Base-by-base conservation (phyloP, 2,329 filamentous ascomycete genomes). In the Sarocladium oryzae region DNA sequence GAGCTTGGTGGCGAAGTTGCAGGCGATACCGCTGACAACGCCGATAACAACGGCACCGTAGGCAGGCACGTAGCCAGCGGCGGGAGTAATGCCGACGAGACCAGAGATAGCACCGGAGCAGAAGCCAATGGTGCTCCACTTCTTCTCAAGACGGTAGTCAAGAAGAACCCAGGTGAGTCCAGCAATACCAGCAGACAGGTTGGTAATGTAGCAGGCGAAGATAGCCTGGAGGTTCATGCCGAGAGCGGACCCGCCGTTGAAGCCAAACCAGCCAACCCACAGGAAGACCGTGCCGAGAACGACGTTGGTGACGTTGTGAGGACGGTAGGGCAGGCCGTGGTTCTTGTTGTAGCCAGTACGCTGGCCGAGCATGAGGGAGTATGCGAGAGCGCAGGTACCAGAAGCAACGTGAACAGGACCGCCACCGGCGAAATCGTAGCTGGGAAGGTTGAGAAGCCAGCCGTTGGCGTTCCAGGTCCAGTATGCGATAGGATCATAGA, bases 191-290 rank as follows among this genome's bases (percentile, higher is more conserved):
- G 91, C 91, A 41, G 91, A 85, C 20, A 96, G 75, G 69, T 96
- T 92, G 53, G 91, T 96, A 56, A 92, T 88, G 48, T 93, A 81
- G 60, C 86, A 87, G 51, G 91, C 90, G 86, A 96, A 92, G 66
- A 95, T 77, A 51, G 91, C 88, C 54, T 91, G 88, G 59, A 95
- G 73, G 72, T 93, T 95, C 56, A 89, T 87, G 53, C 81, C 78
- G 38, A 95, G 76, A 2, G 89, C 91, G 3, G 86, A 80, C 55
- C 91, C 91, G 51, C 88, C 90, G 69, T 96, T 96, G 81, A 96
- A 96, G 46, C 91, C 91, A 65, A 96, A 93, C 91, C 90, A 96
- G 53, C 91, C 90, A 41, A 96, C 88, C 91, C 91, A 96, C 48
- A 96, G 77, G 68, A 86, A 79, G 23, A 85, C 78, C 3, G 86